phyloP scores from a whole-genome alignment of 768 basidiomycete genomes.

The Kwoniella botswanensis region DNA sequence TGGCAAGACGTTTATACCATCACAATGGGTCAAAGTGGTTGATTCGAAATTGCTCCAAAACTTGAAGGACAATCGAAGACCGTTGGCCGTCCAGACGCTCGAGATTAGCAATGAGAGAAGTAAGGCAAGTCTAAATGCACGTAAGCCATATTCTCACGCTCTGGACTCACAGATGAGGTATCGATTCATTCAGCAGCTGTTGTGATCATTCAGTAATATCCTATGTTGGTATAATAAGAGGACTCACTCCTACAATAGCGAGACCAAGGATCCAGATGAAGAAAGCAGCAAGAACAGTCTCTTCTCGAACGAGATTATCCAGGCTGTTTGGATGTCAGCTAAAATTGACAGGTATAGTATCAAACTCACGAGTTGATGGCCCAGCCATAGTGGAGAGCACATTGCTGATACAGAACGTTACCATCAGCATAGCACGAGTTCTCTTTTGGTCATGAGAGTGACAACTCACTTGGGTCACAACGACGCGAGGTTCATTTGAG shows the following conservation, averaged over 20 bases:
- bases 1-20: conserved; percentile 4
- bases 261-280: conserved; percentile 24
- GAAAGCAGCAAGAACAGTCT: conserved; percentile 17
- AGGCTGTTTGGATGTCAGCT: not conserved
- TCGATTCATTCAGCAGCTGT: conserved; percentile 19
- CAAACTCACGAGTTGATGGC: conserved; percentile 18
- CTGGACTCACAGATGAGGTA: conserved; percentile 17
- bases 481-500: not conserved
- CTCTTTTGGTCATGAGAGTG: not conserved
- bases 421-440: not conserved
- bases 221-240: too few species aligned
- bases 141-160: not conserved
- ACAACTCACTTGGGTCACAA: conserved; percentile 2
- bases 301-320: conserved; percentile 21
- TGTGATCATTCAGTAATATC: not conserved
- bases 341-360: too few species aligned
- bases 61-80: conserved; percentile 5
- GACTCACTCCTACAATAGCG: conserved; percentile 16
- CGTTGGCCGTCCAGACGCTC: conserved; percentile 16
- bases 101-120: conserved; percentile 14
- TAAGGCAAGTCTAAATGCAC: conserved; percentile 6
- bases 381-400: conserved; percentile 21
- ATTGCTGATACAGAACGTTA: not conserved
- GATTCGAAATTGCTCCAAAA: conserved; percentile 14
- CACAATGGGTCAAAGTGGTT: not conserved